Conservation (phyloP, 768 basidiomycete genomes). For the Lactifluus pinguis region DNA sequence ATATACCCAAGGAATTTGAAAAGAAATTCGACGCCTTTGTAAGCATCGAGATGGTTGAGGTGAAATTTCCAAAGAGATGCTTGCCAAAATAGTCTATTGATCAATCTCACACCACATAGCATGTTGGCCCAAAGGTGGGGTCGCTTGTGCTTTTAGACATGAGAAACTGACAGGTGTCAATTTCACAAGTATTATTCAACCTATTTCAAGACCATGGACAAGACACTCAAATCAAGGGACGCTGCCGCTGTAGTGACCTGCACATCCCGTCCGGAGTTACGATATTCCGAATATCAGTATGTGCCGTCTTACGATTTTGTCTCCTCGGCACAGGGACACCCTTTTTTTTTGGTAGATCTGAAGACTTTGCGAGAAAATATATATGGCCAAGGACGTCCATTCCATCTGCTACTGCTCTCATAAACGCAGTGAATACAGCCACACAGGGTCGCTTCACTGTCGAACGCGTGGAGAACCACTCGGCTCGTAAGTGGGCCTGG, state of each 20-base stretch:
- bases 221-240: slow-evolving; percentile 37
- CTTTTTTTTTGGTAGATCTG: slow-evolving; percentile 35
- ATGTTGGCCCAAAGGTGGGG: slow-evolving; percentile 20
- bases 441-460: slow-evolving; percentile 73
- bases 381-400: slow-evolving; percentile 89
- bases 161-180: neutral
- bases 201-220: slow-evolving; percentile 40
- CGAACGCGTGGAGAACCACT: slow-evolving; percentile 79
- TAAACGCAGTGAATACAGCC: slow-evolving; percentile 59
- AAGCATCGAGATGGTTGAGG: slow-evolving; percentile 59
- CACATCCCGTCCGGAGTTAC: slow-evolving; percentile 35
- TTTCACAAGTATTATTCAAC: slow-evolving; percentile 38
- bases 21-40: slow-evolving; percentile 53
- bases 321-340: neutral
- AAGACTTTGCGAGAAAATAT: slow-evolving; percentile 80
- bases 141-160: neutral
- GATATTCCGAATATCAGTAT: slow-evolving; percentile 64
- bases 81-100: slow-evolving; percentile 28
- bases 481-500: slow-evolving; percentile 44
- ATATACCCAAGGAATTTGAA: slow-evolving; percentile 74
- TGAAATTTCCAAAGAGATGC: neutral
- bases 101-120: neutral
- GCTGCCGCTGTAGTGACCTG: slow-evolving; percentile 63
- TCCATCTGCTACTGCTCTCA: slow-evolving; percentile 76
- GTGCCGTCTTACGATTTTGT: neutral